These are phyloP conservation scores for Colletotrichum endophyticum DNA, from an alignment of 2,329 filamentous ascomycete genomes.

Conservation along the genomic window DNA sequence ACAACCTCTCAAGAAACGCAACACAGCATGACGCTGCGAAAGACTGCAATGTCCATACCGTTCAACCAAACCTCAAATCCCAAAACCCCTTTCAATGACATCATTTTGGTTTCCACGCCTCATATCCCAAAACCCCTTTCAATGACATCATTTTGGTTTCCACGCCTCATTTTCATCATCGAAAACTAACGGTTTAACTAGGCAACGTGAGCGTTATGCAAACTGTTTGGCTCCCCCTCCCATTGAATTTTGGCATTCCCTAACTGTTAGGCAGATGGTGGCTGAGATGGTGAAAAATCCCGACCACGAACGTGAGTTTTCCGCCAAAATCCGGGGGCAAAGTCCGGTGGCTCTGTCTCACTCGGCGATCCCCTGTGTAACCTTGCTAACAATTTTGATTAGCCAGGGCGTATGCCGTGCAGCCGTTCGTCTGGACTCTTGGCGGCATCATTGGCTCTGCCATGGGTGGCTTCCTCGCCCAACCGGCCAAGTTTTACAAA, in stretches of 20 bases:
- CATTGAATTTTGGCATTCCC: not conserved
- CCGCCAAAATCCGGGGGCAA: not conserved
- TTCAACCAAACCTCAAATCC: not conserved
- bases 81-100: not conserved
- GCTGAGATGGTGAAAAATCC: slow-evolving; percentile 46
- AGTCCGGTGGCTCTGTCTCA: not conserved
- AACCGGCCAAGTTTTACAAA: slow-evolving; percentile 37
- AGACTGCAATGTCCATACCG: not conserved
- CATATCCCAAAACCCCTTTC: not conserved
- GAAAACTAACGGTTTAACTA: not conserved
- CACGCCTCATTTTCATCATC: not conserved
- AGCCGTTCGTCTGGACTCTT: slow-evolving; percentile 42
- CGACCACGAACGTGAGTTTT: slow-evolving; percentile 40
- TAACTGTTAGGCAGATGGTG: slow-evolving; percentile 33
- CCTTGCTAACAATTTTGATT: not conserved
- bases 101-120: no score
- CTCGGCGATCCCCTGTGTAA: not conserved
- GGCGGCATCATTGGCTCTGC: slow-evolving; percentile 40
- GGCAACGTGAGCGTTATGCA: slow-evolving; percentile 45
- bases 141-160: not conserved
- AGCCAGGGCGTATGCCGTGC: slow-evolving; percentile 38
- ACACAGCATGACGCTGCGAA: not conserved
- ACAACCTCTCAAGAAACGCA: not conserved
- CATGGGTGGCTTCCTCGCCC: slow-evolving; percentile 41
- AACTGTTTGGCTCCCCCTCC: slow-evolving; percentile 22